Evolutionary conservation across 2,329 filamentous ascomycete species (phyloP).

Genomic region (Colletotrichum sp.): DNA sequence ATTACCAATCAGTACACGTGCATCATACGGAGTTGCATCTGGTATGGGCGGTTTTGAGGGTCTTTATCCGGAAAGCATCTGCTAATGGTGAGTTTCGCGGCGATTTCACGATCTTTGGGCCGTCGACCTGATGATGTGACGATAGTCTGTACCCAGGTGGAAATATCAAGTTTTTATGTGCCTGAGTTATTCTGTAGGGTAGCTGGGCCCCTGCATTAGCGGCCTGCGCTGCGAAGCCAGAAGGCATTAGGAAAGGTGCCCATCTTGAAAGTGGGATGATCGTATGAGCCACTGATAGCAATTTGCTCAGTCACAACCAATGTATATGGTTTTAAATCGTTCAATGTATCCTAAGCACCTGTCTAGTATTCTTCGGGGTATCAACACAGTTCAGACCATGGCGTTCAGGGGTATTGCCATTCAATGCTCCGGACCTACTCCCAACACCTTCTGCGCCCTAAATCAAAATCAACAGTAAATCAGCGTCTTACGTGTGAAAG

Average conservation of each 20-base stretch:
- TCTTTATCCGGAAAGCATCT: not conserved
- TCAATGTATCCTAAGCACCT: not conserved
- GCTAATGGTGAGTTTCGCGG: not conserved
- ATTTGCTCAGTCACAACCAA: not conserved
- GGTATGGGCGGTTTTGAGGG: conserved; percentile 31
- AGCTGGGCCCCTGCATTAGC: not conserved
- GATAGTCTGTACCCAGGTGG: not conserved
- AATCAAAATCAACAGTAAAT: not conserved
- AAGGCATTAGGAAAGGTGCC: not conserved
- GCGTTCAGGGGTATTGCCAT: not conserved
- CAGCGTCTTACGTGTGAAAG: not conserved
- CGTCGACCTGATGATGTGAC: not conserved
- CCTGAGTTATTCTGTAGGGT: not conserved
- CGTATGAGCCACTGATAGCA: not conserved
- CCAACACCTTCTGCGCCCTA: not conserved
- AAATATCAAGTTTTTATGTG: not conserved
- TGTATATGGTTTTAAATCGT: not conserved
- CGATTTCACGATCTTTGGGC: not conserved
- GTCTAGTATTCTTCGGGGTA: not conserved
- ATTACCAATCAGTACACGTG: conserved; percentile 36
- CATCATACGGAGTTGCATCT: conserved; percentile 28
- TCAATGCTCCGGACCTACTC: not conserved
- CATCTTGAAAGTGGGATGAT: not conserved
- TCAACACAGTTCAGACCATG: not conserved
- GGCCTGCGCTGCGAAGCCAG: not conserved